phyloP scores from a whole-genome alignment of 1,284 basidiomycete genomes.

The Pseudozyma sp. region DNA sequence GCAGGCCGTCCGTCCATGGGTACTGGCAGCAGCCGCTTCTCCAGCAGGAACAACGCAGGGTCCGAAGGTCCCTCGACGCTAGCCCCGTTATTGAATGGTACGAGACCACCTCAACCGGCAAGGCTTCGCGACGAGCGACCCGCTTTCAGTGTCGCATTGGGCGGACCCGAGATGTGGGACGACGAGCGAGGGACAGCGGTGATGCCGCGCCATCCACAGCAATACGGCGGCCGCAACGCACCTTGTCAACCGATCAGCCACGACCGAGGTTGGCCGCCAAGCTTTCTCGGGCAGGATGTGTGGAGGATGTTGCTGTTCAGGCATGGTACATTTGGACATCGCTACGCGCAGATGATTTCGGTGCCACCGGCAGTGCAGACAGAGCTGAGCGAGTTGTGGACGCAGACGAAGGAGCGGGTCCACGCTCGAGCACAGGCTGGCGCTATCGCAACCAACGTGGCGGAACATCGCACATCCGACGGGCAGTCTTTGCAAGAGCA shows the following conservation, averaged over 20 bases:
- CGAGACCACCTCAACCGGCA: slow-evolving; percentile 21
- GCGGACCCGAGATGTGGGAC: slow-evolving; percentile 44
- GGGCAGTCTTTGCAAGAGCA: neutral
- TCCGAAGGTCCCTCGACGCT: slow-evolving; percentile 28
- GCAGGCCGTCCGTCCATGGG: slow-evolving; percentile 3
- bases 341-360: slow-evolving; percentile 38
- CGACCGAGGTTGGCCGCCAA: slow-evolving; percentile 42
- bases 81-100: slow-evolving; percentile 31
- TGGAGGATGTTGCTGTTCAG: slow-evolving; percentile 43
- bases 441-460: neutral
- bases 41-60: slow-evolving; percentile 2
- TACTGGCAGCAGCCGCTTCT: slow-evolving; percentile 1
- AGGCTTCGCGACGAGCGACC: slow-evolving; percentile 27
- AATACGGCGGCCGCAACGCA: slow-evolving; percentile 4
- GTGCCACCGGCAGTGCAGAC: slow-evolving; percentile 32
- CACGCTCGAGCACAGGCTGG: slow-evolving; percentile 1
- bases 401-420: slow-evolving; percentile 25
- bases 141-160: slow-evolving; percentile 35
- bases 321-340: slow-evolving; percentile 32
- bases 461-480: neutral
- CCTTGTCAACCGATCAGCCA: slow-evolving; percentile 7
- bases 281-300: slow-evolving; percentile 43
- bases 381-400: slow-evolving; percentile 34
- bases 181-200: slow-evolving; percentile 12
- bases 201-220: slow-evolving; percentile 14